Evolutionary conservation across 306 rosid species (phyloP).

Genomic region (Dalbergia oliveri): DNA sequence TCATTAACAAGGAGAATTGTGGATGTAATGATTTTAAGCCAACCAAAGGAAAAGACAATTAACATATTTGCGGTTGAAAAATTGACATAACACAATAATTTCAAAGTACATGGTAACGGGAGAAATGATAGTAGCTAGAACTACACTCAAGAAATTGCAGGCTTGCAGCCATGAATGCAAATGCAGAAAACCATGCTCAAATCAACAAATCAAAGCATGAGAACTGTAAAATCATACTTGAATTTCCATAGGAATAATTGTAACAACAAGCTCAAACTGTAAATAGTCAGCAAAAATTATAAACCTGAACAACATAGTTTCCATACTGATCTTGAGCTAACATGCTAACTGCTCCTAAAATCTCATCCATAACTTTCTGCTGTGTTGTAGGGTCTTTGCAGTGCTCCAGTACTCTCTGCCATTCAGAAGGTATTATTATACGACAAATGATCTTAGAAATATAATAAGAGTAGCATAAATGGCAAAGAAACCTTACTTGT

Average conservation of each 20-base stretch:
- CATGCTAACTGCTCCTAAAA: slow-evolving; percentile 79
- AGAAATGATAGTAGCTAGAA: too few species aligned
- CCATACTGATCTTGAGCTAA: slow-evolving; percentile 89
- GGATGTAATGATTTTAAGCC: not conserved
- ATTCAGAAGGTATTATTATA: slow-evolving; percentile 24
- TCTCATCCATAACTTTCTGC: slow-evolving; percentile 75
- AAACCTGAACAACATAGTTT: slow-evolving; percentile 81
- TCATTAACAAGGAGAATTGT: not conserved
- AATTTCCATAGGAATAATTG: slow-evolving; percentile 8
- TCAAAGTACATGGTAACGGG: too few species aligned
- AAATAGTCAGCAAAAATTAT: slow-evolving; percentile 27
- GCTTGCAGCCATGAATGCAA: not conserved
- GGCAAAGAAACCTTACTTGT: slow-evolving; percentile 53
- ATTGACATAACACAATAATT: not conserved
- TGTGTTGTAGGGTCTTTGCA: slow-evolving; percentile 66
- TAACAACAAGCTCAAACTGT: not conserved
- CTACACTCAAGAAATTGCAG: not conserved
- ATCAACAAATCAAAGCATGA: not conserved
- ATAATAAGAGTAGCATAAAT: not conserved
- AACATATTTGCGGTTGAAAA: not conserved
- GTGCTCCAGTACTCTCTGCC: slow-evolving; percentile 81
- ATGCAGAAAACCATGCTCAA: not conserved
- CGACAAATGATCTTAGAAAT: not conserved
- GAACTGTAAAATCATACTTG: not conserved
- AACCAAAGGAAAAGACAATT: not conserved